Base-by-base conservation (phyloP, 2,329 filamentous ascomycete genomes). In the Trichophyton rubrum region DNA sequence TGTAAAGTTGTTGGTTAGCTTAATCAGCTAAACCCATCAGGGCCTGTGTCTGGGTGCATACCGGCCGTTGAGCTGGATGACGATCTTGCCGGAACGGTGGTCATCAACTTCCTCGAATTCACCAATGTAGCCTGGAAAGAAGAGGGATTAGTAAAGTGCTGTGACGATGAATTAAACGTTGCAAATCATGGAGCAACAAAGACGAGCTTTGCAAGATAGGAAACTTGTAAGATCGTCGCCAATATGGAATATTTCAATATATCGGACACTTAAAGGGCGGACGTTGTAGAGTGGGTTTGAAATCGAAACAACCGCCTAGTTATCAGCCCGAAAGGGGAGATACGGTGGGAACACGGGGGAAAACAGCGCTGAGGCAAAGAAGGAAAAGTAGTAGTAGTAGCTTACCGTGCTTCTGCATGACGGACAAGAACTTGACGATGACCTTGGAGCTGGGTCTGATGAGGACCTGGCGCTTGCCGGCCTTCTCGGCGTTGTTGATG, bases 401-500 rank as follows among this genome's bases (percentile, higher is more conserved):
- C 90, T 68, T 93, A 97, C 93, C 93, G 83, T 99, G 93, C 80
- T 89, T 90, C 84, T 99, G 93, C 93, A 99, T 99, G 79, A 97
- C 92, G 77, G 84, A 84, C 76, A 99, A 84, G 87, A 97, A 99
- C 86, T 97, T 97, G 84, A 95, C 82, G 74, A 99, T 99, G 84
- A 99, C 93, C 89, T 99, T 99, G 80, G 93, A 97, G 79, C 85
- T 88, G 72, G 95, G 93, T 74, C 91, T 87, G 85, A 99, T 96
- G 78, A 99, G 76, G 77, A 97, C 93, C 83, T 99, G 93, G 76
- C 93, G 91, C 88, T 97, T 97, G 82, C 93, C 93, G 72, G 89
- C 84, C 88, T 99, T 97, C 86, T 99, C 95, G 84, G 93, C 93
- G 80, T 99, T 99, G 90, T 99, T 99, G 88, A 99, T 97, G 83